Percentiles rank a stretch among this genome's conserved stretches.
These are phyloP conservation scores for Parascedosporium putredinis DNA, from an alignment of 2,329 filamentous ascomycete genomes.

Conservation along the genomic window DNA sequence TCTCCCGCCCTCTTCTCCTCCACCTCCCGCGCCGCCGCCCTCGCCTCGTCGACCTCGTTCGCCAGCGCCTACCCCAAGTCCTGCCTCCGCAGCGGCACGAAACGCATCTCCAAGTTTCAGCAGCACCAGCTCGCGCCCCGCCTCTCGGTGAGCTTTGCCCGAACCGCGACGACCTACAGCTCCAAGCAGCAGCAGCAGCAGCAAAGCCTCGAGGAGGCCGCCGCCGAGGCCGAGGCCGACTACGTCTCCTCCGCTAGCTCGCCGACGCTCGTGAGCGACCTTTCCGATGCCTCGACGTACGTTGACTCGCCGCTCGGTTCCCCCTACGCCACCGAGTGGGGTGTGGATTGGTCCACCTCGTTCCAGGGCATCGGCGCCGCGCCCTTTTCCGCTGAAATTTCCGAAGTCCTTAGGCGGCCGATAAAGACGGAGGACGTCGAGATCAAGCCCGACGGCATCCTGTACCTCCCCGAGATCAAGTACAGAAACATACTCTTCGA, in stretches of 20 bases:
- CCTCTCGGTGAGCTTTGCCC: constrained; percentile 1
- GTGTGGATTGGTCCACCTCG: constrained; percentile 69
- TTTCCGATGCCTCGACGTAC: constrained; percentile 6
- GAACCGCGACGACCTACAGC: background rate
- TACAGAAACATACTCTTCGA: constrained; percentile 83
- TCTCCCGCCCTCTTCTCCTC: background rate
- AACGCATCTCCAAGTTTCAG: background rate
- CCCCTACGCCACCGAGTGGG: constrained; percentile 7
- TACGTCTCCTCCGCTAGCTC: background rate
- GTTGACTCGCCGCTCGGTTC: constrained; percentile 9
- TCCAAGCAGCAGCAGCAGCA: too few relatives aligned
- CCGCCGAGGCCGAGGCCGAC: constrained; percentile 2
- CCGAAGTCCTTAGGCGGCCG: constrained; percentile 56
- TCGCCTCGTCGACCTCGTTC: constrained; percentile 6
- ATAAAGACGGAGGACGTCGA: constrained; percentile 71
- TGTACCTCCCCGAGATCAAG: constrained; percentile 97
- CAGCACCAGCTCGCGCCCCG: background rate
- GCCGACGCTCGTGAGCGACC: too few relatives aligned
- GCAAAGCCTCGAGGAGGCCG: background rate
- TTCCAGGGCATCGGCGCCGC: constrained; percentile 67
- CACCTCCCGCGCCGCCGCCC: too few relatives aligned
- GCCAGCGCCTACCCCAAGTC: constrained; percentile 7
- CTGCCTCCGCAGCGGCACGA: background rate
- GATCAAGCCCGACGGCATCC: constrained; percentile 93
- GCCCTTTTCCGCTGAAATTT: constrained; percentile 61